Base-by-base conservation (phyloP, 345 rosid genomes). In the Salix dunnii region DNA sequence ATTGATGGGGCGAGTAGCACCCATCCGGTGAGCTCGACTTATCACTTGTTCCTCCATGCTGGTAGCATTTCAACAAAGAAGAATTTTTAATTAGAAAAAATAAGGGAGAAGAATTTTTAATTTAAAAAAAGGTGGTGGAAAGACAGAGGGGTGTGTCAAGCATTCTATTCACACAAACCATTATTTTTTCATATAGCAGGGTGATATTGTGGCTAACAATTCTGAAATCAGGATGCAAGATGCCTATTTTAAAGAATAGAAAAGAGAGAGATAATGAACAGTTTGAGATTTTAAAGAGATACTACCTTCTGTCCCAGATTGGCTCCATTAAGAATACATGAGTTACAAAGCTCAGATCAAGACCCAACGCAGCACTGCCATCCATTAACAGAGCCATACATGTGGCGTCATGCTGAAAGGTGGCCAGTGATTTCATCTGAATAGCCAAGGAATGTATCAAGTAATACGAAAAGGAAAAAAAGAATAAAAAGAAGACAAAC, bases 1-100 rank as follows among this genome's bases (percentile, higher is more conserved):
- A 61, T 87, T 78, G 82, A 93, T 88, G 70, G 96, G 98, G 64
- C 96, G 91, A 75, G 87, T 85, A 66, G 97, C 98, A 31, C 99
- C 98, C 98, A 96, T 90, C 73, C 96, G 87, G 82, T 91, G 96
- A 77, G 97, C 97, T 43, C 98, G 94, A 75, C 97, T 93, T 31
- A 96, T 90, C 68, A 93, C 98, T 80, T 96, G 98, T 81, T 93
- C 98, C 87, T 96, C 98, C 96, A 92, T 88, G 84, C 98, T 96
- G 86, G 70, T 67, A 20, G 28, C 7, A 63, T 49, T 51, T 80
- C 48, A 64, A 65, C 6, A 65, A n/a, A 27, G 7, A 53, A 49
- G 46, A 74, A 40, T 42, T 42, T 42, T 42, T 18, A 23, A 61
- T 63, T 42, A 36, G 10, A 48, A 62, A 13, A 1, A 4, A 27